Base-by-base conservation (phyloP, 1,139 yeast genomes). In the Lodderomyces theae region DNA sequence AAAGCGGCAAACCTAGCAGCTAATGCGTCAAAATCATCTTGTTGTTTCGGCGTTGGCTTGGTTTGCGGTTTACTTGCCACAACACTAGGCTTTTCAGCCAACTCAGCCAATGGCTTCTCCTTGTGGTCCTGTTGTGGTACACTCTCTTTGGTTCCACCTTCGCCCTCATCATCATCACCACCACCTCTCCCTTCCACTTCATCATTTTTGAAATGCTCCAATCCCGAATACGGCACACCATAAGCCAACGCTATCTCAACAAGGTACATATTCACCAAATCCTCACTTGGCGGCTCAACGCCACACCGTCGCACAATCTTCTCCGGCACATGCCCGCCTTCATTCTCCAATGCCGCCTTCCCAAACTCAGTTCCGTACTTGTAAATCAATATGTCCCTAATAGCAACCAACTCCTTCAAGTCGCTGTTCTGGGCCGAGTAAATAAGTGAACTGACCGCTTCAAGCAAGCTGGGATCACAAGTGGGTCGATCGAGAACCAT, bases 191-290 rank as follows among this genome's bases (percentile, higher is more conserved):
- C 56, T 1, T 50, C 60, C 2, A 44, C 55, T 2, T 46, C 45
- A 10, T 40, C 51, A 4, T 39, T 56, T 11, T 51, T 54, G 3
- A 54, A 58, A n/a, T 48, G 53, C 4, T 50, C 57, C 42, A 81
- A 57, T 17, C 79, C 82, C 36, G 86, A 79, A 54, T 79, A 87
- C 0, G 90, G 87, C 2, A 82, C 94, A 33, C 74, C 74, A 56
- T 89, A 89, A 0, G 95, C 86, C 44, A 72, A 69, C 1, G 96
- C 95, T 46, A 89, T 88, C 54, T 89, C 97, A 43, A 77, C 68
- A 47, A 89, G 65, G 56, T 89, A 89, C 45, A 86, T 61, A 18
- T 75, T 72, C 1, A 88, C 95, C 44, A 88, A 68, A 19, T 74
- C 79, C 33, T 70, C 74, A 4, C 74, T 63, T 0, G 96, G 96